Percentiles rank a stretch among this genome's conserved stretches.
phyloP scores from a whole-genome alignment of 2,329 filamentous ascomycete species.

The Sarocladium kiliense region DNA sequence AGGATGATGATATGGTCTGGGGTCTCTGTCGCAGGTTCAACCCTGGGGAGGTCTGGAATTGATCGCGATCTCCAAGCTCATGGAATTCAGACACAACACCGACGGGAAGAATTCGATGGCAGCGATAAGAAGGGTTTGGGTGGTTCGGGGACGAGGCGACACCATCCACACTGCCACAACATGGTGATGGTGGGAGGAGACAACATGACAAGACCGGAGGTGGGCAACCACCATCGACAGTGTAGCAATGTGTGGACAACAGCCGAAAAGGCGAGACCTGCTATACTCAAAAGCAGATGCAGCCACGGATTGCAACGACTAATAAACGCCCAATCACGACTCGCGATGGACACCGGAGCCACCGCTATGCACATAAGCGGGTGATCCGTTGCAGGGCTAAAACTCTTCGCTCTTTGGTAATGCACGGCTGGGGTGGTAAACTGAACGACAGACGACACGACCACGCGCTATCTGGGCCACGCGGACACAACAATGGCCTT shows the following conservation, averaged over 20 bases:
- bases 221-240: background rate
- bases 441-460: background rate
- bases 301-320: background rate
- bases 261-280: slow-evolving; percentile 2
- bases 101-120: no score
- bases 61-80: background rate
- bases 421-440: background rate
- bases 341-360: background rate
- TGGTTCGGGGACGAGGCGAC: background rate
- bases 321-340: slow-evolving; percentile 6
- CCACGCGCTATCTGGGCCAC: background rate
- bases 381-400: slow-evolving; percentile 1
- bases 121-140: background rate
- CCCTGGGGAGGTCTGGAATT: background rate
- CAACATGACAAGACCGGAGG: background rate
- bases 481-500: background rate
- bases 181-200: background rate
- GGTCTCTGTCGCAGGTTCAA: background rate
- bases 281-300: background rate
- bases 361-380: slow-evolving; percentile 1
- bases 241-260: background rate
- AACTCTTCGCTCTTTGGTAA: background rate
- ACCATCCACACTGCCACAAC: background rate
- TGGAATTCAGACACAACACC: background rate
- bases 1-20: background rate